Evolutionary conservation across 2,329 filamentous ascomycete genomes (phyloP).

Genomic region (Fusarium marasasianum): DNA sequence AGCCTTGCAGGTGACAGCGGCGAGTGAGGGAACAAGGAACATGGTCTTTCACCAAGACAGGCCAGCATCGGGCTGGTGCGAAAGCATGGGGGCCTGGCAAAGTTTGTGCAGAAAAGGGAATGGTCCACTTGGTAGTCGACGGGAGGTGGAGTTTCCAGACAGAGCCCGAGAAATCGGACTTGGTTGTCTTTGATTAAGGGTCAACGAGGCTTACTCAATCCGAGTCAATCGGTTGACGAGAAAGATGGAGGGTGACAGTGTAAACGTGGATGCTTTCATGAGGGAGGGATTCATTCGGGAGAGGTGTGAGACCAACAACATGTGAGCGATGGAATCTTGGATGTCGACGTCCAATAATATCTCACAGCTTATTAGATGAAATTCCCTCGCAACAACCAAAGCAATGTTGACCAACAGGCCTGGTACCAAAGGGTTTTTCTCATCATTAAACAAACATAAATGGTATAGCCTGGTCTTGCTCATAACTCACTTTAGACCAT

Average conservation of each 20-base stretch:
- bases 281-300: conserved; percentile 1
- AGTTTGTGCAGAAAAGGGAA: conserved; percentile 30
- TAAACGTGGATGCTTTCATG: conserved; percentile 16
- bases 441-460: conserved; percentile 7
- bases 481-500: conserved; percentile 15
- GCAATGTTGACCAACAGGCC: conserved; percentile 14
- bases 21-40: conserved; percentile 24
- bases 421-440: background rate
- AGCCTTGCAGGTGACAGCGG: conserved; percentile 39
- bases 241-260: conserved; percentile 27
- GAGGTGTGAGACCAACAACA: background rate
- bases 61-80: conserved; percentile 22
- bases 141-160: conserved; percentile 40
- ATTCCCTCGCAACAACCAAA: background rate
- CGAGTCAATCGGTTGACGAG: conserved; percentile 28
- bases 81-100: conserved; percentile 29
- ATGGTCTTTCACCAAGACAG: conserved; percentile 21
- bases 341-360: background rate
- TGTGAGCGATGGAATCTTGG: background rate
- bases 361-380: background rate
- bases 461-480: conserved; percentile 13
- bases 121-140: conserved; percentile 30
- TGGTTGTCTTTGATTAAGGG: conserved; percentile 45
- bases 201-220: conserved; percentile 42
- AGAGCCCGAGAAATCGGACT: conserved; percentile 41